Conservation (phyloP, 225 moss, liverwort and hornwort species). For the Asterella californica region DNA sequence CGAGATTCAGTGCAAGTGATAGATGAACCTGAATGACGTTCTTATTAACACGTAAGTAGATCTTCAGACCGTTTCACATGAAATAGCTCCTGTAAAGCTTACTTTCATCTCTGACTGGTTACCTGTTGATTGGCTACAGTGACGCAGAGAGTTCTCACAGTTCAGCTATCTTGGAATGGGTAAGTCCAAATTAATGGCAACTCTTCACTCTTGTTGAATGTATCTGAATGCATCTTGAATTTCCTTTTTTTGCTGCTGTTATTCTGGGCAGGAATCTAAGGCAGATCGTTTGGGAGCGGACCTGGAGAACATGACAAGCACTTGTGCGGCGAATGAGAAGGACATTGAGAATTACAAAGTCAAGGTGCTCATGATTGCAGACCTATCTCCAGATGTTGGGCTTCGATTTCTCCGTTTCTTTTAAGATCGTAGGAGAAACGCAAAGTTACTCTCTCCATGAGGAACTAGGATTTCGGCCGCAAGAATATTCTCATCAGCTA, state of each 20-base stretch:
- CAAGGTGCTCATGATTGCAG: constrained; percentile 32
- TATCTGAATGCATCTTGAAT: background rate
- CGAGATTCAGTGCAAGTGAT: no score
- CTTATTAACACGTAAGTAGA: background rate
- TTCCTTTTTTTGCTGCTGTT: background rate
- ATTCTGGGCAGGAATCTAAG: constrained; percentile 21
- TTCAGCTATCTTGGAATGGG: constrained; percentile 31
- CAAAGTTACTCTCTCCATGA: background rate
- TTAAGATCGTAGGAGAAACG: no score
- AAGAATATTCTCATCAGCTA: no score
- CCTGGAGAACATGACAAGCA: constrained; percentile 31
- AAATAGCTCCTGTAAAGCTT: background rate
- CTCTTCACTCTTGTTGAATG: background rate
- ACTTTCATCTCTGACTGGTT: background rate
- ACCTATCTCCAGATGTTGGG: background rate
- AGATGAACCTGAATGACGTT: background rate
- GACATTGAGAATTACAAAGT: constrained; percentile 29
- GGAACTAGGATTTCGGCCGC: no score
- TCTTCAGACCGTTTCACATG: background rate
- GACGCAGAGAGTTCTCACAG: constrained; percentile 18
- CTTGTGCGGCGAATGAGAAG: constrained; percentile 30
- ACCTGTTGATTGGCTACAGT: constrained; percentile 16
- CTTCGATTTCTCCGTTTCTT: no score
- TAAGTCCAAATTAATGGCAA: constrained; percentile 6
- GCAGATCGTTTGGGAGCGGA: constrained; percentile 30